These are phyloP conservation scores for Diutina scorzettiae DNA, from an alignment of 1,139 yeast genomes.

Conservation along the genomic window DNA sequence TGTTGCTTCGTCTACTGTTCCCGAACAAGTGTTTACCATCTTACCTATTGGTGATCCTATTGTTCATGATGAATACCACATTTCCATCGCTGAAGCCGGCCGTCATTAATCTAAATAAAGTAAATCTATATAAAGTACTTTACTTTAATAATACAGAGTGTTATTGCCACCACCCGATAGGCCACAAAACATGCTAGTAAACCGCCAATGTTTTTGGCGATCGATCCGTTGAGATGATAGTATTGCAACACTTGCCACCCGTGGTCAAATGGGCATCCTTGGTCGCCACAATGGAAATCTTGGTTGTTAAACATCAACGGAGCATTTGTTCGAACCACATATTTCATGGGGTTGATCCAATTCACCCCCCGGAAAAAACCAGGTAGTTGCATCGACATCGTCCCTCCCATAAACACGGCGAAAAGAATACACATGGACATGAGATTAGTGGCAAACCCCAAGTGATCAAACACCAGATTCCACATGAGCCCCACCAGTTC, in stretches of 20 bases:
- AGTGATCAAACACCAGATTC: conserved; percentile 58
- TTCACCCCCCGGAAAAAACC: conserved; percentile 55
- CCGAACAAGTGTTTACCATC: too few relatives aligned
- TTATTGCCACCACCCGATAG: conserved; percentile 22
- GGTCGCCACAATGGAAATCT: conserved; percentile 18
- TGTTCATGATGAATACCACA: neutral
- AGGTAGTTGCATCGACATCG: conserved; percentile 69
- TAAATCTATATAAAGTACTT: neutral
- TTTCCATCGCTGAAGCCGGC: neutral
- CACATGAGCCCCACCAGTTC: conserved; percentile 75
- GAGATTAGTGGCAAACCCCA: conserved; percentile 70
- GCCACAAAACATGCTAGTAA: conserved; percentile 23
- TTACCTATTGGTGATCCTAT: too few relatives aligned
- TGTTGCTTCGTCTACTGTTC: too few relatives aligned
- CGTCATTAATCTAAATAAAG: neutral
- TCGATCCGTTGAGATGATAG: conserved; percentile 20
- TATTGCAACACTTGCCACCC: conserved; percentile 25
- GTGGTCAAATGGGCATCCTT: conserved; percentile 15
- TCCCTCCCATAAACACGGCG: conserved; percentile 76
- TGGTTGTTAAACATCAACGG: conserved; percentile 28
- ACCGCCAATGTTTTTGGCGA: conserved; percentile 24
- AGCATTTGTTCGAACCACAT: conserved; percentile 46
- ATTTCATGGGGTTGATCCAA: conserved; percentile 64
- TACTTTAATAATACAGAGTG: neutral
- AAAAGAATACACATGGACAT: conserved; percentile 52